Base-by-base conservation (phyloP, 1,284 basidiomycete genomes). In the Pascua sp. region DNA sequence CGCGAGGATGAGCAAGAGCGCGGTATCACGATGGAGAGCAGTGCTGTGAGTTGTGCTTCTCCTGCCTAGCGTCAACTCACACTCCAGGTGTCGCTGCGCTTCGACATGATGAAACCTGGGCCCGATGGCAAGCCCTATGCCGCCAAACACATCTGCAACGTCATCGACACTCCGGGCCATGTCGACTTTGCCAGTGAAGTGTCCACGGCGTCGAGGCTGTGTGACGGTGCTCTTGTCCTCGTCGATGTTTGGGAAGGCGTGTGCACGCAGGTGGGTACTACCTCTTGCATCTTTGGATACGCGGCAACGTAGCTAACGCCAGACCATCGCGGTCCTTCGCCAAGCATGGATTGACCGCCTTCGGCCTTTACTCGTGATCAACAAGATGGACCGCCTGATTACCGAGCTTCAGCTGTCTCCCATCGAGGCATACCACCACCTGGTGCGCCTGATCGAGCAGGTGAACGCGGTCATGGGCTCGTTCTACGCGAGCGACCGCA, bases 1-100 rank as follows among this genome's bases (percentile, higher is more conserved):
- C 82, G 96, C 64, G 93, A 96, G 73, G 96, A 98, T 69, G 96
- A 99, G 74, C 95, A 98, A 73, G 88, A 98, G 77, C 81, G 96
- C 49, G 96, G 96, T 1, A 98, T 99, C 64, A 98, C 96, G 0
- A 98, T 99, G 95, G 94, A 99, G 78, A 91, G 89, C 63, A 94
- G 91, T 72, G 93, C 96, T 1, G 90, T 84, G 42, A 62, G 71
- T 62, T n/a, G 55, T 3, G 13, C n/a, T 8, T 4, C n/a, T 4
- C 3, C 41, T 42, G 41, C n/a, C n/a, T n/a, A 12, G 11, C 8
- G 41, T 42, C 41, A n/a, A 13, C 50, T 61, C 16, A 47, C 41
- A 41, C 47, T 24, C 13, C 47, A 72, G 70, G 70, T 93, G 2
- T 91, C 90, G 11, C 79, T 94, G 51, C 84, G 86, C 62, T 95